Evolutionary conservation across 176 grass and related monocot species (phyloP).

Genomic region (Secale cereale): DNA sequence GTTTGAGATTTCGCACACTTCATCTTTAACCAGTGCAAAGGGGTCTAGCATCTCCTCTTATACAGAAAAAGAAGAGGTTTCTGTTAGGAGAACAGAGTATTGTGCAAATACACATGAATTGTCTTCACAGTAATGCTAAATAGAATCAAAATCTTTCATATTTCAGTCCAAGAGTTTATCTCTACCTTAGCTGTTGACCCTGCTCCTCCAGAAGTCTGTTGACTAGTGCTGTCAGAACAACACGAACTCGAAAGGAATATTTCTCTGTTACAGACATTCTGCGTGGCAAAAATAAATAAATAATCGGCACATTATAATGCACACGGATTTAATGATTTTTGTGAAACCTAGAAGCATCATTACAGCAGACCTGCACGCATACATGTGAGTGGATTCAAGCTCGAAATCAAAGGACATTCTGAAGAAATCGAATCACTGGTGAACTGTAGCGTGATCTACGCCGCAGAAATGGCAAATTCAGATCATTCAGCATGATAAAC

Average conservation of each 20-base stretch:
- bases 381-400: not conserved
- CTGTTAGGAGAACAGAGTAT: not conserved
- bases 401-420: not conserved
- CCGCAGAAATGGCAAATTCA: not conserved
- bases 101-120: not conserved
- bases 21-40: constrained; percentile 40
- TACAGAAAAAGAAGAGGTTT: not conserved
- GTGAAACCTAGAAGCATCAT: not conserved
- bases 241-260: constrained; percentile 14
- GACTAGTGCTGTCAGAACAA: constrained; percentile 25
- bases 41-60: constrained; percentile 52
- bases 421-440: not conserved
- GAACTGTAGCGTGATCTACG: not conserved
- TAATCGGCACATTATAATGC: not conserved
- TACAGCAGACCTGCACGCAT: not conserved
- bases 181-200: constrained; percentile 36
- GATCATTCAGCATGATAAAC: too few relatives aligned
- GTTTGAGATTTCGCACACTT: constrained; percentile 47
- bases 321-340: not conserved
- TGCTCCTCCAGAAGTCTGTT: constrained; percentile 8
- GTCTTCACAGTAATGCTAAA: not conserved
- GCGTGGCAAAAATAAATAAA: constrained; percentile 31
- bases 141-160: not conserved
- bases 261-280: constrained; percentile 34
- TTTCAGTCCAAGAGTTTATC: not conserved